Conservation (phyloP, 441 rosid species). For the Raphanus hybrid region DNA sequence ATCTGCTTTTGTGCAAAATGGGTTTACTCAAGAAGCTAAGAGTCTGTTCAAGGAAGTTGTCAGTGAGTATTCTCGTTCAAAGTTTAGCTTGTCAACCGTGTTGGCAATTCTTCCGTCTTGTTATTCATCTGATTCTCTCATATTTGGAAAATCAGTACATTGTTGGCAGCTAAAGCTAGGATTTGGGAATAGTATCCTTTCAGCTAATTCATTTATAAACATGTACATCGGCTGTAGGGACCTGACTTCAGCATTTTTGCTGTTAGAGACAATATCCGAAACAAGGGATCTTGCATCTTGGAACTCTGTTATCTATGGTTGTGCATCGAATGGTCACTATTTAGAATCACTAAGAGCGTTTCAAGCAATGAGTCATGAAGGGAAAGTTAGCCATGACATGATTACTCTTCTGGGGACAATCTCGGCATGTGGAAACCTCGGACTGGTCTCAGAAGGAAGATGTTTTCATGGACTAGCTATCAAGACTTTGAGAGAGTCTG, state of each 20-base stretch:
- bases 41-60: slow-evolving; percentile 54
- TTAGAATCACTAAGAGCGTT: slow-evolving; percentile 54
- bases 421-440: slow-evolving; percentile 60
- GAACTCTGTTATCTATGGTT: slow-evolving; percentile 63
- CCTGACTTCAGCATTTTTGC: slow-evolving; percentile 45
- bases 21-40: slow-evolving; percentile 47
- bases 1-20: slow-evolving; percentile 47
- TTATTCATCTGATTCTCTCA: slow-evolving; percentile 47
- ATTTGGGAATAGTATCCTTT: slow-evolving; percentile 44
- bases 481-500: slow-evolving; percentile 46
- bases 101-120: slow-evolving; percentile 63
- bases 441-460: slow-evolving; percentile 48
- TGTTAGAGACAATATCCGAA: slow-evolving; percentile 38
- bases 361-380: slow-evolving; percentile 48
- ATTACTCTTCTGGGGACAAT: slow-evolving; percentile 54
- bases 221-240: slow-evolving; percentile 55
- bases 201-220: slow-evolving; percentile 50
- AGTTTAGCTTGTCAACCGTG: slow-evolving; percentile 51
- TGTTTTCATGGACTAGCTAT: slow-evolving; percentile 57
- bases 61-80: slow-evolving; percentile 33
- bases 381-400: slow-evolving; percentile 44
- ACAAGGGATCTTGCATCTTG: slow-evolving; percentile 52
- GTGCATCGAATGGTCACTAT: slow-evolving; percentile 45
- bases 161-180: slow-evolving; percentile 63
- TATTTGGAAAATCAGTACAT: slow-evolving; percentile 59